phyloP scores from a whole-genome alignment of 306 rosid species.

The Macrotyloma uniflorum region DNA sequence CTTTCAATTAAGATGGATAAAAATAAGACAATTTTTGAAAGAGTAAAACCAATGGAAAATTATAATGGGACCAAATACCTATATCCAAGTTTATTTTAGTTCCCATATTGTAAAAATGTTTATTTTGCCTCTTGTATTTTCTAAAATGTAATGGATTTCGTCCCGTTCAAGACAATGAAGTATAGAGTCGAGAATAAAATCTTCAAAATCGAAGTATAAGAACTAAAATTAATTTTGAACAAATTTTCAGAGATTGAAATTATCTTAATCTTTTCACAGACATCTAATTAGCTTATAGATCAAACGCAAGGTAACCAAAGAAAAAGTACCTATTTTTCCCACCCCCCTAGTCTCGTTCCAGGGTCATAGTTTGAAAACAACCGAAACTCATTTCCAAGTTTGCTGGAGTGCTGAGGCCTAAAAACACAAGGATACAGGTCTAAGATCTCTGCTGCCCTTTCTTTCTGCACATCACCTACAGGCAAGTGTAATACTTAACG shows the following conservation, averaged over 20 bases:
- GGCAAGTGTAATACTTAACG: conserved; percentile 17
- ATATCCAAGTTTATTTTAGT: not conserved
- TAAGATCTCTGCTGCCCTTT: conserved; percentile 83
- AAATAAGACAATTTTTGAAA: not conserved
- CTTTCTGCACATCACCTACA: conserved; percentile 90
- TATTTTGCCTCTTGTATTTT: not conserved
- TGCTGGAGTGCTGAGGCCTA: conserved; percentile 79
- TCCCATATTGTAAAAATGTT: not conserved
- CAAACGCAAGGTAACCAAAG: conserved; percentile 22
- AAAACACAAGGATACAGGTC: conserved; percentile 82
- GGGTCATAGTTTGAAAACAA: conserved; percentile 91
- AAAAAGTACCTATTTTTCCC: conserved; percentile 59
- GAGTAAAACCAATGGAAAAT: not conserved
- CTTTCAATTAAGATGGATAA: not conserved
- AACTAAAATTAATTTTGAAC: not conserved
- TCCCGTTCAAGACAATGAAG: not conserved
- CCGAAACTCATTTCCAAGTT: conserved; percentile 88
- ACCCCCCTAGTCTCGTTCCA: conserved; percentile 76
- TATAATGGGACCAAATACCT: no score
- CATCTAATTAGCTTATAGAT: not conserved
- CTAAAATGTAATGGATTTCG: not conserved
- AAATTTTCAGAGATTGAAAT: not conserved
- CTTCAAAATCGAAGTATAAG: not conserved
- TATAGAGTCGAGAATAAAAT: not conserved
- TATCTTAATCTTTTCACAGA: not conserved